These are phyloP conservation scores for Boletus sp. DNA, from an alignment of 768 basidiomycete species.

Conservation along the genomic window DNA sequence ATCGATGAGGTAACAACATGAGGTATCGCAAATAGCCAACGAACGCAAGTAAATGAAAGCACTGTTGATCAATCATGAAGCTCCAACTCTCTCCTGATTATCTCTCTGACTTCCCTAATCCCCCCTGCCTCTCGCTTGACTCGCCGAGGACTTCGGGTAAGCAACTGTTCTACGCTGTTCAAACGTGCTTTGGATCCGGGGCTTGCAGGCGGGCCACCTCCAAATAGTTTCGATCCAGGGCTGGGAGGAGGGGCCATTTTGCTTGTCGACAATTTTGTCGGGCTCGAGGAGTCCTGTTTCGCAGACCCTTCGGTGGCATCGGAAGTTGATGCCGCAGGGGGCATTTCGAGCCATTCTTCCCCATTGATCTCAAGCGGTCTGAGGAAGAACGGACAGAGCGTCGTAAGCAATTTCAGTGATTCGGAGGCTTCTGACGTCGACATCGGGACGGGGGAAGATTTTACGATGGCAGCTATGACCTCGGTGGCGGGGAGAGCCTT, in stretches of 20 bases:
- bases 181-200: constrained; percentile 50
- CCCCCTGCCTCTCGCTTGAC: constrained; percentile 72
- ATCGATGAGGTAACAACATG: constrained; percentile 12
- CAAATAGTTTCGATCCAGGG: constrained; percentile 37
- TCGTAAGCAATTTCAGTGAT: constrained; percentile 61
- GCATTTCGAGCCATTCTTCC: constrained; percentile 52
- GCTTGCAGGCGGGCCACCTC: constrained; percentile 38
- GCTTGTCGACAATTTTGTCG: constrained; percentile 34
- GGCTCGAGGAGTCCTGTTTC: constrained; percentile 27
- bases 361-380: constrained; percentile 58
- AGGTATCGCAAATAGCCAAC: constrained; percentile 18
- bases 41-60: constrained; percentile 28
- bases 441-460: constrained; percentile 79
- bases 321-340: constrained; percentile 23
- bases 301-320: constrained; percentile 11
- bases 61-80: constrained; percentile 46
- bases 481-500: constrained; percentile 66
- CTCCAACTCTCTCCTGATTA: constrained; percentile 76
- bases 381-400: constrained; percentile 80
- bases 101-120: constrained; percentile 75
- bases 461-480: constrained; percentile 65
- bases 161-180: constrained; percentile 58
- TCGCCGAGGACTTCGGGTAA: constrained; percentile 66
- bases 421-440: constrained; percentile 76
- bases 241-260: constrained; percentile 31